Percentiles rank a stretch among this genome's conserved stretches.
phyloP scores from a whole-genome alignment of 345 rosid species.

The Brassica cretica region DNA sequence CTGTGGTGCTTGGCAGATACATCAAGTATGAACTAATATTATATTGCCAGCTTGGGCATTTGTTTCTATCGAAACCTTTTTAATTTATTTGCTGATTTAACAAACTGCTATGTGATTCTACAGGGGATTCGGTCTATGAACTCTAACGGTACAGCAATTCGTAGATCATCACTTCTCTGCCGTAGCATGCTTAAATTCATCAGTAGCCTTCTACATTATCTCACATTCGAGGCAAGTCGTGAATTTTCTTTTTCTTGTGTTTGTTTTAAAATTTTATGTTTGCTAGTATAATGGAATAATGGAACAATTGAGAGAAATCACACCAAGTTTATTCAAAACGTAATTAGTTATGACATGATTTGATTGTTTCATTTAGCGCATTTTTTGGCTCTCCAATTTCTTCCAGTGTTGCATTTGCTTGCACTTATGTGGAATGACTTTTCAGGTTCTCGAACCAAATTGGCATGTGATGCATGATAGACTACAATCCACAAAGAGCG shows the following conservation, averaged over 20 bases:
- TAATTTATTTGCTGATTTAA: conserved; percentile 26
- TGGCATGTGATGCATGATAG: conserved; percentile 87
- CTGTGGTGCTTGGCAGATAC: conserved; percentile 95
- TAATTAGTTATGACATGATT: conserved; percentile 2
- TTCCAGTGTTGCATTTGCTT: conserved; percentile 13
- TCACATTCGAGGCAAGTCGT: conserved; percentile 88
- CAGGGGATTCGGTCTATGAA: conserved; percentile 84
- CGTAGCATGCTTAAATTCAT: conserved; percentile 97
- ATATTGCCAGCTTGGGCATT: neutral
- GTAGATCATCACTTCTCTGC: conserved; percentile 90
- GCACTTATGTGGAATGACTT: conserved; percentile 12
- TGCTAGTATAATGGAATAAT: neutral
- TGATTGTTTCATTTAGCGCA: conserved; percentile 8
- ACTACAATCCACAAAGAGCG: conserved; percentile 76
- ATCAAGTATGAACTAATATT: conserved; percentile 64
- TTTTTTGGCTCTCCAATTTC: conserved; percentile 1
- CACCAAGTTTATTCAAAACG: neutral
- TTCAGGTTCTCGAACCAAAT: conserved; percentile 96
- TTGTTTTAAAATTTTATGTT: neutral
- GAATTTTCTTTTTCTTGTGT: conserved; percentile 26
- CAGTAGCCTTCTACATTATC: conserved; percentile 90
- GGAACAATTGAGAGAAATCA: conserved; percentile 11
- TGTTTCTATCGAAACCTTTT: conserved; percentile 5
- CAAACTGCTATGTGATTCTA: conserved; percentile 29
- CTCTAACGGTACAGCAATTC: conserved; percentile 71